phyloP scores from a whole-genome alignment of 176 grass and related monocot species.

The Carex cristatella region DNA sequence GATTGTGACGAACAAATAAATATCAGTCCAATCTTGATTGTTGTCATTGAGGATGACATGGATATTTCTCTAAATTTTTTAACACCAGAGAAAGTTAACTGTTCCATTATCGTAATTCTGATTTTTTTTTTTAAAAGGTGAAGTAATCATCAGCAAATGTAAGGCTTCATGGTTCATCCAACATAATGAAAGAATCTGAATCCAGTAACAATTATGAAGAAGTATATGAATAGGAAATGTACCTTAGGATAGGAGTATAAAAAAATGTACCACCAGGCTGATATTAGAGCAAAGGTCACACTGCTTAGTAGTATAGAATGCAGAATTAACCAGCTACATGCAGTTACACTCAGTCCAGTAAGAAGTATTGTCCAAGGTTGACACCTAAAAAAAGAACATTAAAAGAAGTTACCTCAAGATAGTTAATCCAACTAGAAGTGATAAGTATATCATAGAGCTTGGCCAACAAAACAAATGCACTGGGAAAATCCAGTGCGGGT shows the following conservation, averaged over 20 bases:
- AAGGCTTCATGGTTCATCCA: background rate
- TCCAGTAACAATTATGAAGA: background rate
- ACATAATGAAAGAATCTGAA: background rate
- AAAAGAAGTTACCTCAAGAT: background rate
- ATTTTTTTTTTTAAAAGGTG: background rate
- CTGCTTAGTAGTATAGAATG: slow-evolving; percentile 55
- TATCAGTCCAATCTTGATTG: background rate
- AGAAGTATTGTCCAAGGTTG: slow-evolving; percentile 97
- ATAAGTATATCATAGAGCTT: background rate
- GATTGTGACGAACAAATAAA: background rate
- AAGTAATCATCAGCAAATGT: background rate
- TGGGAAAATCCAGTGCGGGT: no score
- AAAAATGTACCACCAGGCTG: slow-evolving; percentile 97
- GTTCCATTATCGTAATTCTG: background rate
- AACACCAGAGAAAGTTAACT: background rate
- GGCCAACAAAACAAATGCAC: no score
- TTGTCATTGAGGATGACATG: no score
- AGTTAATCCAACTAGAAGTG: background rate
- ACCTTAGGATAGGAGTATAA: slow-evolving; percentile 95
- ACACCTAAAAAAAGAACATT: slow-evolving; percentile 45
- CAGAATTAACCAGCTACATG: slow-evolving; percentile 65
- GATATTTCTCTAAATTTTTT: background rate
- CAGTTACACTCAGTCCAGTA: slow-evolving; percentile 42
- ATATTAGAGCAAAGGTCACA: slow-evolving; percentile 55
- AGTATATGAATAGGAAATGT: background rate